Percentiles rank a stretch among this genome's conserved stretches.
These are phyloP conservation scores for Hansenula anomala DNA, from an alignment of 1,139 yeast genomes.

Conservation along the genomic window DNA sequence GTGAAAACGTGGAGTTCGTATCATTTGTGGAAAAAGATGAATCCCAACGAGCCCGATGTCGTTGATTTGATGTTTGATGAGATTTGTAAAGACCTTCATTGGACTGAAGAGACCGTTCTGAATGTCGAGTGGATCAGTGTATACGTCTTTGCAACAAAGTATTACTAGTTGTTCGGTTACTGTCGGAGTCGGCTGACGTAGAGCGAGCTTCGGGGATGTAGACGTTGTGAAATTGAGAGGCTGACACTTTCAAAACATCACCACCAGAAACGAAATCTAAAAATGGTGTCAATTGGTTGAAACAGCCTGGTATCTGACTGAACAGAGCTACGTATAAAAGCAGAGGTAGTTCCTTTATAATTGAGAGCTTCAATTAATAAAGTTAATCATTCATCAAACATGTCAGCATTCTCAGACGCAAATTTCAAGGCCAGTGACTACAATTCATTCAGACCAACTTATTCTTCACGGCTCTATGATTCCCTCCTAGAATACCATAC, in stretches of 20 bases:
- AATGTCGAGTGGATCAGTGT: slow-evolving; percentile 18
- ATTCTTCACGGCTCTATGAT: slow-evolving; percentile 42
- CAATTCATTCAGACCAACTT: slow-evolving; percentile 51
- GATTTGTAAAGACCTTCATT: slow-evolving; percentile 11
- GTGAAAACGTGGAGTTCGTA: slow-evolving; percentile 67
- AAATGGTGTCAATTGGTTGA: too few relatives aligned
- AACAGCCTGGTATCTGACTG: too few relatives aligned
- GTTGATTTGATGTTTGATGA: slow-evolving; percentile 12
- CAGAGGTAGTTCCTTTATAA: too few relatives aligned
- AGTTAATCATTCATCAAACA: slow-evolving; percentile 17
- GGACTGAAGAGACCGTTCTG: slow-evolving; percentile 16
- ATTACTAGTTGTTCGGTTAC: too few relatives aligned
- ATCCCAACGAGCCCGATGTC: slow-evolving; percentile 14
- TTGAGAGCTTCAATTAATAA: too few relatives aligned
- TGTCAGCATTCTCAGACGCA: slow-evolving; percentile 52
- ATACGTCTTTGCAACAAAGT: slow-evolving; percentile 14
- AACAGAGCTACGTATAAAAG: too few relatives aligned
- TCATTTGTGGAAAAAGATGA: slow-evolving; percentile 50
- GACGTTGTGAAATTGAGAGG: background rate
- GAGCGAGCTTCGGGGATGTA: too few relatives aligned
- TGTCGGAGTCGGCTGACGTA: too few relatives aligned
- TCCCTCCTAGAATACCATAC: slow-evolving; percentile 30
- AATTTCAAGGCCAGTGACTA: slow-evolving; percentile 49
- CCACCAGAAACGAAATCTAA: too few relatives aligned
- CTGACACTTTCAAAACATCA: too few relatives aligned